These are phyloP conservation scores for Zygotorulaspora danielsina DNA, from an alignment of 805 yeast species.

Conservation along the genomic window DNA sequence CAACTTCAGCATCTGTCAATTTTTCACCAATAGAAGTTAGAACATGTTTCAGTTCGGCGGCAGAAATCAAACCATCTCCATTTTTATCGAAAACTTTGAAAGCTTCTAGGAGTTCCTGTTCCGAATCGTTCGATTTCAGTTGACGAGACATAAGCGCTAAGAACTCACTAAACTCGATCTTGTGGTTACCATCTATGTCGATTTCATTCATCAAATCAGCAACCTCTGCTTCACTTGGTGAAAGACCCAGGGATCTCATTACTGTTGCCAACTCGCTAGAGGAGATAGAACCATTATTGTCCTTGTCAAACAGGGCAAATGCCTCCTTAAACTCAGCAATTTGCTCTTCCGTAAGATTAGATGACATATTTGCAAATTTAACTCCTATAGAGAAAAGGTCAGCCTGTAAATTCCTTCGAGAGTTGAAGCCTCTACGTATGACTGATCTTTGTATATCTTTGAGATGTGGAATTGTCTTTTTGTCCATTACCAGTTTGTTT, in stretches of 20 bases:
- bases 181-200: slow-evolving; percentile 91
- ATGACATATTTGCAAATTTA: slow-evolving; percentile 28
- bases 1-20: slow-evolving; percentile 93
- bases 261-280: slow-evolving; percentile 95
- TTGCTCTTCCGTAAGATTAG: slow-evolving; percentile 88
- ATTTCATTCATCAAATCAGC: slow-evolving; percentile 97
- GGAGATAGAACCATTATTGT: slow-evolving; percentile 94
- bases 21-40: slow-evolving; percentile 97
- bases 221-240: slow-evolving; percentile 93
- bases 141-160: slow-evolving; percentile 86
- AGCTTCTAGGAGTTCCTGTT: slow-evolving; percentile 95
- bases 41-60: slow-evolving; percentile 94
- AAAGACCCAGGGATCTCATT: slow-evolving; percentile 98
- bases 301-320: slow-evolving; percentile 92
- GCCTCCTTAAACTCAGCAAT: slow-evolving; percentile 97
- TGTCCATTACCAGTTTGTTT: neutral
- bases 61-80: slow-evolving; percentile 95
- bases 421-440: too few species aligned
- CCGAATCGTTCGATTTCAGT: slow-evolving; percentile 93
- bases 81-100: slow-evolving; percentile 95
- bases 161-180: slow-evolving; percentile 77
- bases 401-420: too few species aligned
- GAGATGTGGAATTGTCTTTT: neutral
- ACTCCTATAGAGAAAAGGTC: too few species aligned
- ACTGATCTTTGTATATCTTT: neutral